Evolutionary conservation across 2,329 filamentous ascomycete species (phyloP).

Genomic region (Fusarium virguliforme): DNA sequence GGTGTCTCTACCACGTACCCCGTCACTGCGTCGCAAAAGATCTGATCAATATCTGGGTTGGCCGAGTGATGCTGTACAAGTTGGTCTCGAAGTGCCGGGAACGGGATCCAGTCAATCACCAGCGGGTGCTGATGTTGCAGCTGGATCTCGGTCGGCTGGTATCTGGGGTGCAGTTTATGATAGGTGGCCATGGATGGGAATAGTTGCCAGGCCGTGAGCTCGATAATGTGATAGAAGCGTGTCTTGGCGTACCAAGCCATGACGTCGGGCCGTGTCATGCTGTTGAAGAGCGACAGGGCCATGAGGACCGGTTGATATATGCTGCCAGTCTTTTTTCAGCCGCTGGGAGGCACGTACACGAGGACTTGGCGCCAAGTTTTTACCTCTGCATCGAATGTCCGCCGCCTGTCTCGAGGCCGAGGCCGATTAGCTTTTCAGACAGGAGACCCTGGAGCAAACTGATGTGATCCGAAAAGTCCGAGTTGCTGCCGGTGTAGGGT

Average conservation of each 20-base stretch:
- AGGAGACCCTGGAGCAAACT: constrained; percentile 49
- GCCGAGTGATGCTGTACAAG: constrained; percentile 53
- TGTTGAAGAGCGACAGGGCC: constrained; percentile 56
- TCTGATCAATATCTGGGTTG: constrained; percentile 53
- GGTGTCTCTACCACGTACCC: constrained; percentile 53
- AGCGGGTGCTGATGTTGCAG: constrained; percentile 47
- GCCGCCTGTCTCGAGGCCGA: constrained; percentile 34
- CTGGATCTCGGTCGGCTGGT: constrained; percentile 51
- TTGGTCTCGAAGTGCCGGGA: constrained; percentile 51
- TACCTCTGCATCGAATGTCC: constrained; percentile 39
- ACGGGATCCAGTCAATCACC: constrained; percentile 55
- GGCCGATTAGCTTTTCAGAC: constrained; percentile 43
- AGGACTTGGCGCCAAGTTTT: too few relatives aligned
- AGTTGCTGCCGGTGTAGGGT: constrained; percentile 50
- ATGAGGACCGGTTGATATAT: constrained; percentile 53
- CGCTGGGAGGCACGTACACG: too few relatives aligned
- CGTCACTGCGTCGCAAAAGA: constrained; percentile 55
- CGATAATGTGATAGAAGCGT: constrained; percentile 55
- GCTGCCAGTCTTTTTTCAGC: constrained; percentile 7
- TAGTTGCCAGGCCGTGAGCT: constrained; percentile 55
- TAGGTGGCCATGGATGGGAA: constrained; percentile 51
- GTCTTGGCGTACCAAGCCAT: constrained; percentile 61
- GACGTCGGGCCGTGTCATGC: constrained; percentile 55
- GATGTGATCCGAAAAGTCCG: constrained; percentile 54
- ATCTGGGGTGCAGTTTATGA: constrained; percentile 49